A percentile compares a stretch with the other conserved stretches of the same genome.
Evolutionary conservation across 208 protist genomes (phyloP).

Genomic region (Trypanosoma boissoni): DNA sequence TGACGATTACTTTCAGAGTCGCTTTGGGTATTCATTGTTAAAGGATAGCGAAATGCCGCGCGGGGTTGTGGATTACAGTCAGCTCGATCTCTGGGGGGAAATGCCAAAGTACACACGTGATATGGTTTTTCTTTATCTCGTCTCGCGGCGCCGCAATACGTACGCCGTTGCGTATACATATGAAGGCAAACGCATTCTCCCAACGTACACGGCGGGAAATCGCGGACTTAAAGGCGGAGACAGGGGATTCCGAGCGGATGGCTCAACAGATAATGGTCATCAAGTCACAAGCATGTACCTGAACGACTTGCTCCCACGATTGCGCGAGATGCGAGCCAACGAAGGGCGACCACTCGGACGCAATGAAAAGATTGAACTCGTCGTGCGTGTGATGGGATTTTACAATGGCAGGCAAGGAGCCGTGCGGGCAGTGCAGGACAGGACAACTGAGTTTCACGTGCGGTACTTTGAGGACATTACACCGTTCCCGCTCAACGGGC

Average conservation of each 20-base stretch:
- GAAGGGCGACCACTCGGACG: conserved; percentile 44
- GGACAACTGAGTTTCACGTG: conserved; percentile 67
- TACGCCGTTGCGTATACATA: conserved; percentile 90
- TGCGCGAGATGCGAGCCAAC: conserved; percentile 60
- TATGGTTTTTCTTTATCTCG: conserved; percentile 84
- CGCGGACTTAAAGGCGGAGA: conserved; percentile 84
- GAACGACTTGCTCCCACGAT: conserved; percentile 74
- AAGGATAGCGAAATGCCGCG: conserved; percentile 36
- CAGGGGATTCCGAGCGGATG: conserved; percentile 79
- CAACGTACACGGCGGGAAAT: conserved; percentile 84
- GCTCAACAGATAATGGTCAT: conserved; percentile 84
- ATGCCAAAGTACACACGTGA: conserved; percentile 86
- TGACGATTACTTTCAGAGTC: conserved; percentile 74
- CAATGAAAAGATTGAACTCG: conserved; percentile 84
- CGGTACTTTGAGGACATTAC: conserved; percentile 89
- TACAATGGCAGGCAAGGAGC: conserved; percentile 89
- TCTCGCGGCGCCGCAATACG: conserved; percentile 83
- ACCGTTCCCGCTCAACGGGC: conserved; percentile 86
- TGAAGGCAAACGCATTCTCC: conserved; percentile 69
- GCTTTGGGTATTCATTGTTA: conserved; percentile 81
- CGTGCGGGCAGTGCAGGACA: conserved; percentile 83
- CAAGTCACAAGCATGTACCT: conserved; percentile 88
- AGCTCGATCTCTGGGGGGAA: conserved; percentile 87
- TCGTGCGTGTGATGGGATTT: conserved; percentile 89
- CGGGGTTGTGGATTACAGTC: conserved; percentile 47